These are phyloP conservation scores for Vararia minispora DNA, from an alignment of 768 basidiomycete species.

Conservation along the genomic window DNA sequence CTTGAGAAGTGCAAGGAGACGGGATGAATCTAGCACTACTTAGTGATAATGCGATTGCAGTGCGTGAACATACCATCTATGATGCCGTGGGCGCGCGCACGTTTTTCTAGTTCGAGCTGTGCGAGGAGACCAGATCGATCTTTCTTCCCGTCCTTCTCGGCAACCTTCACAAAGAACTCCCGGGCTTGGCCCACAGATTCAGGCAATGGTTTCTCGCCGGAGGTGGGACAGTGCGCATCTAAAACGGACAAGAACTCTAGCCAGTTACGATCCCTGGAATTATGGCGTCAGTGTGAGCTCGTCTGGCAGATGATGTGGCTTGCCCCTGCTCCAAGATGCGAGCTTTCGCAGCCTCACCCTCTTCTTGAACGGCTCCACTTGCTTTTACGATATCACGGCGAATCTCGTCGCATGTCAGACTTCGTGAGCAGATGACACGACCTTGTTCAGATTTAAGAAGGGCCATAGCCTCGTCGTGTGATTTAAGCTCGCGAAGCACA, in stretches of 20 bases:
- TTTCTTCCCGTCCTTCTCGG: constrained; percentile 50
- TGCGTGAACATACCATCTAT: constrained; percentile 29
- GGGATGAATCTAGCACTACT: constrained; percentile 28
- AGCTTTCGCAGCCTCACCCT: constrained; percentile 47
- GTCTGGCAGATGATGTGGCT: constrained; percentile 14
- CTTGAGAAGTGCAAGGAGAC: constrained; percentile 39
- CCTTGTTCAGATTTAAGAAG: constrained; percentile 62
- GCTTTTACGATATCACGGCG: constrained; percentile 59
- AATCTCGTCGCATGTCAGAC: constrained; percentile 63
- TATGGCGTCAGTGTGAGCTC: constrained; percentile 6
- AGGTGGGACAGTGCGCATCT: constrained; percentile 49
- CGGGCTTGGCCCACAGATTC: constrained; percentile 32
- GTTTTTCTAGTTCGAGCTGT: constrained; percentile 64
- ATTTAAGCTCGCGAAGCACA: constrained; percentile 56
- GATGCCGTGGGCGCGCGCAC: constrained; percentile 36
- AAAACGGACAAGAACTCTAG: constrained; percentile 68
- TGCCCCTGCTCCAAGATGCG: constrained; percentile 52
- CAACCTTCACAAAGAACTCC: constrained; percentile 44
- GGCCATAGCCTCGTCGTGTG: constrained; percentile 60
- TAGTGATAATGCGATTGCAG: too few species aligned
- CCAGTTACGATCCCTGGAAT: constrained; percentile 76
- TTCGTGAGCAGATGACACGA: constrained; percentile 54
- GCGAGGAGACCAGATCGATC: constrained; percentile 72
- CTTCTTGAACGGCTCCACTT: constrained; percentile 46
- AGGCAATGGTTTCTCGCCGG: constrained; percentile 24